Percentiles rank a stretch among this genome's conserved stretches.
Conservation (phyloP, 2,329 filamentous ascomycete genomes). For the Ceratocystis diversiconidia region DNA sequence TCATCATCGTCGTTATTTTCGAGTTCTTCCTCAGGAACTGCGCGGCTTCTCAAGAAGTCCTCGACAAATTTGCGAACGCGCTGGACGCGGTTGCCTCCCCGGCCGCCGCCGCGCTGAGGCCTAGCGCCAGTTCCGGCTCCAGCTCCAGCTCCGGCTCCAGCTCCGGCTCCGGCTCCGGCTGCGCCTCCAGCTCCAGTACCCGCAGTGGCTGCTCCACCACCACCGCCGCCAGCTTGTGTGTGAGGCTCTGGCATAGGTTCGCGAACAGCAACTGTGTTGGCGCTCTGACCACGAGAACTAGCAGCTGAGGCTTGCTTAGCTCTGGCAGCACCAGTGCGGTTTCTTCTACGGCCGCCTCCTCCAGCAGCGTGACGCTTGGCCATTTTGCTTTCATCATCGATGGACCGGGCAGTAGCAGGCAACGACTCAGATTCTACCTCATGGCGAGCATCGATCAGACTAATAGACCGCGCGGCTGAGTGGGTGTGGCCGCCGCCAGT, state of each 20-base stretch:
- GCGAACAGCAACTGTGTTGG: background rate
- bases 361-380: background rate
- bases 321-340: background rate
- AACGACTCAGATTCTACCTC: background rate
- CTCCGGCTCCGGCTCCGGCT: no score
- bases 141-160: no score
- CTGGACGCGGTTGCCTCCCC: constrained; percentile 11
- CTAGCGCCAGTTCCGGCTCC: background rate
- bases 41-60: constrained; percentile 10
- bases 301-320: background rate
- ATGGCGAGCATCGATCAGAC: background rate
- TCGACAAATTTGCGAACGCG: constrained; percentile 13
- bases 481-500: background rate
- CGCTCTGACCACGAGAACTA: background rate
- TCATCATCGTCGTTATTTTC: constrained; percentile 15
- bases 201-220: no score
- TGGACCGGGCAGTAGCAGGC: background rate
- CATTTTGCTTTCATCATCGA: background rate
- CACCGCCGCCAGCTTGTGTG: no score
- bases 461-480: background rate
- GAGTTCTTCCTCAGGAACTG: constrained; percentile 11
- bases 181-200: no score
- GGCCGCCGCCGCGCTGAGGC: background rate
- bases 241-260: background rate
- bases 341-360: constrained; percentile 8